Percentiles rank a stretch among this genome's conserved stretches.
phyloP scores from a whole-genome alignment of 345 rosid genomes.

The Brassica cretica region DNA sequence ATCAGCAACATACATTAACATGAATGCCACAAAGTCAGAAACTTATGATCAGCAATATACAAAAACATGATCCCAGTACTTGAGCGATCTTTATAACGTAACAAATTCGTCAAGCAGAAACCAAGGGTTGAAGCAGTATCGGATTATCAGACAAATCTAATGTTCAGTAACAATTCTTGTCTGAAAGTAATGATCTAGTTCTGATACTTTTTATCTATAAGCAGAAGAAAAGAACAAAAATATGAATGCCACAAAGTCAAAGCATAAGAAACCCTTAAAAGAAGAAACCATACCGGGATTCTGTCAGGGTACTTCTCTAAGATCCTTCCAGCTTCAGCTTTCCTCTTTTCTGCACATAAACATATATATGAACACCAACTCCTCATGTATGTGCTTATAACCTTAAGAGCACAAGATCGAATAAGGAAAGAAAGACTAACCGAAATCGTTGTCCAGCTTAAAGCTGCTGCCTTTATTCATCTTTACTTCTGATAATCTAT shows the following conservation, averaged over 20 bases:
- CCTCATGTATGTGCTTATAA: neutral
- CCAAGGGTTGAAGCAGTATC: neutral
- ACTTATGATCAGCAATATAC: neutral
- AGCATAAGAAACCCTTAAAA: neutral
- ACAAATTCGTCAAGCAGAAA: neutral
- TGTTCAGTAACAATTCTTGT: neutral
- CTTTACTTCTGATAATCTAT: conserved; percentile 7
- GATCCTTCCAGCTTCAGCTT: conserved; percentile 71
- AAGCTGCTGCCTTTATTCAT: conserved; percentile 60
- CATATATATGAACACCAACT: neutral
- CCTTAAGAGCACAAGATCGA: neutral
- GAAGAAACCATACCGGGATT: conserved; percentile 55
- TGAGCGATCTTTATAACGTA: neutral
- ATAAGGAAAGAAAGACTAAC: conserved; percentile 37
- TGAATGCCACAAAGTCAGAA: neutral
- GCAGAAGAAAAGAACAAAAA: neutral
- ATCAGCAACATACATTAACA: neutral
- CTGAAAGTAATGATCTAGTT: neutral
- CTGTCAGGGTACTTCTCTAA: conserved; percentile 73
- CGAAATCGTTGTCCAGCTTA: conserved; percentile 68
- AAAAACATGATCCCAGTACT: neutral
- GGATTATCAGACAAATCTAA: neutral
- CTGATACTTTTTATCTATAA: neutral
- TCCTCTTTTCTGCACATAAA: conserved; percentile 56
- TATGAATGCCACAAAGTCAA: neutral